Base-by-base conservation (phyloP, 768 basidiomycete genomes). In the Dioszegia hungarica region DNA sequence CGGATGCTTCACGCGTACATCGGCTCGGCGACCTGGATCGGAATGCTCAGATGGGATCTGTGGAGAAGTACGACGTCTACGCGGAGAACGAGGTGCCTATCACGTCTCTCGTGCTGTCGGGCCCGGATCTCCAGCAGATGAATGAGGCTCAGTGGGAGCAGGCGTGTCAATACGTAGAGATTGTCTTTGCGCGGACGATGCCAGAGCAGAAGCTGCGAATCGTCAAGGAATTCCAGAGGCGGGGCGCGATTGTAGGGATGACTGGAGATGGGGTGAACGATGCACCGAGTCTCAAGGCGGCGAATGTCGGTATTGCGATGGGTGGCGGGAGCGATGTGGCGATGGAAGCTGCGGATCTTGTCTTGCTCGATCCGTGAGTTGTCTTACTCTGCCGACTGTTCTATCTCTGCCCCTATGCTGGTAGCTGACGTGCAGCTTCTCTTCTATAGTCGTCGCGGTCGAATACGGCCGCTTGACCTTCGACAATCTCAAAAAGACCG, bases 171-270 rank as follows among this genome's bases (percentile, higher is more conserved):
- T 74, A 74, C 45, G 43, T 56, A 22, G 74, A 75, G 59, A 61
- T 85, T 47, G 84, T 86, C 3, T 85, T 86, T 57, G 83, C 84
- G 0, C 78, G 85, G 5, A 84, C 83, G 1, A 82, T 80, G 0
- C 84, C 85, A 0, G 82, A 85, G 64, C 84, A 85, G 73, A 86
- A 86, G 66, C 74, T 85, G 0, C 79, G 81, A 12, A 86, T 86
- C 59, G 85, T 86, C 27, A 81, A 82, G 54, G 79, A 80, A 31
- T 79, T 84, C 60, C 82, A 85, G 68, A 72, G 70, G 9, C 74
- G 80, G 2, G 81, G 79, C 1, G 25, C 45, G 5, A 79, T 82
- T 1, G 84, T 85, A 5, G 84, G 82, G 1, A 83, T 85, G 56
- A 86, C 85, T 3, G 85, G 85, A 2, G 85, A 86, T 67, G 85